These are phyloP conservation scores for Metschnikowia kofuensis DNA, from an alignment of 805 yeast genomes.

Conservation along the genomic window DNA sequence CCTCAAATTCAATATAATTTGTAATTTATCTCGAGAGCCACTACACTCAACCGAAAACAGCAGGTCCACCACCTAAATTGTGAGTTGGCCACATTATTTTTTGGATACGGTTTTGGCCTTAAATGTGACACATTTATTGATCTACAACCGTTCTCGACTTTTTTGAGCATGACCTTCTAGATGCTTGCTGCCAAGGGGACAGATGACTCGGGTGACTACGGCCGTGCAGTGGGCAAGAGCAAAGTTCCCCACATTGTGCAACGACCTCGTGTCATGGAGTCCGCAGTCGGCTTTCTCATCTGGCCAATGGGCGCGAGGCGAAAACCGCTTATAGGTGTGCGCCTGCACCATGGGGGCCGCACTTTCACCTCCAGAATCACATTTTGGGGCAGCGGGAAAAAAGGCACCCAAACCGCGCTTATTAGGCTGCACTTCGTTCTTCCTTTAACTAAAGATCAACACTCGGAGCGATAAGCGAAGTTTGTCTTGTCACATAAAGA, in stretches of 20 bases:
- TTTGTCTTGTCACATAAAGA: neutral
- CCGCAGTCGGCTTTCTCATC: slow-evolving; percentile 14
- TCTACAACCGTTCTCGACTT: no score
- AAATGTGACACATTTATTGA: no score
- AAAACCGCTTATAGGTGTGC: slow-evolving; percentile 11
- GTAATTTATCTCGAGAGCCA: no score
- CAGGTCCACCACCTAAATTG: no score
- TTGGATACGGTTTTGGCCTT: no score
- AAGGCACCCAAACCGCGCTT: neutral
- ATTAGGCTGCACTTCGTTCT: neutral
- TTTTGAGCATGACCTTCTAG: neutral
- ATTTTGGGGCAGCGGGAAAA: neutral
- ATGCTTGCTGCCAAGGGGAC: neutral
- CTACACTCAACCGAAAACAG: no score
- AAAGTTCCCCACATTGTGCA: neutral
- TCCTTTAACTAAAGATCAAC: neutral
- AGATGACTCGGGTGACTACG: neutral
- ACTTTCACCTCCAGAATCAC: slow-evolving; percentile 1
- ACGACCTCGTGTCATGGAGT: neutral
- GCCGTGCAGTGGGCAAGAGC: neutral
- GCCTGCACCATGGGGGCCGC: slow-evolving; percentile 8
- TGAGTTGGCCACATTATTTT: no score
- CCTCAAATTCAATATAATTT: no score
- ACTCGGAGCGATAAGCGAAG: no score
- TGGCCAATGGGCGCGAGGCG: slow-evolving; percentile 11